Base-by-base conservation (phyloP, 2,329 filamentous ascomycete genomes). In the Hymenoscyphus occultus region DNA sequence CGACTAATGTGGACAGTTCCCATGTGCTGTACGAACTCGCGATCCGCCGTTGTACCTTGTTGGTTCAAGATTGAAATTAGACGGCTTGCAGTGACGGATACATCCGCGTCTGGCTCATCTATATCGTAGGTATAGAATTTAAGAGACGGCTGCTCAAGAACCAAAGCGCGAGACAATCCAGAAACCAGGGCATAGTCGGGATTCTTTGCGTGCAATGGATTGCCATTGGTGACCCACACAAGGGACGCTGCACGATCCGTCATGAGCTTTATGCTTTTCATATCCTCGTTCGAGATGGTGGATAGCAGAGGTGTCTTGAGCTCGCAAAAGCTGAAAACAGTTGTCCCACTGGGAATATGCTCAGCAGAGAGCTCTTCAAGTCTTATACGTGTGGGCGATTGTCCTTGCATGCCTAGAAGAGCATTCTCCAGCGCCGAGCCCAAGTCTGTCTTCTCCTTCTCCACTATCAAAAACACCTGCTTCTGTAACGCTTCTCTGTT, bases 81-180 rank as follows among this genome's bases (percentile, higher is more conserved):
- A 40, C 35, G 28, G 3, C 32, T 35, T 32, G 32, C 56, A 35
- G 56, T 39, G n/a, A 22, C 13, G 10, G 39, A 5, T 1, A 59
- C 13, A 19, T 48, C 28, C 12, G 3, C 4, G 3, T 2, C 16
- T 5, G 42, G 45, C 16, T 58, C 16, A 35, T 63, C 65, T 13
- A 68, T 10, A 32, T 68, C 65, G 13, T 65, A 58, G 19, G 60
- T 64, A n/a, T 22, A 56, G 7, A 68, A 60, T 13, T 51, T 56
- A 6, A 68, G 58, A 39, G 67, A 63, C 28, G 67, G 67, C 56
- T 68, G 65, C n/a, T 68, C 67, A 5, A 56, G 56, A 48, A 61
- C 59, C 16, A 67, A 56, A 28, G 62, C 54, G 9, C 62, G 57
- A 10, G 64, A 40, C 14, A 68, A 28, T 31, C 66, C 66, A 28